A percentile compares a stretch with the other conserved stretches of the same genome.
Evolutionary conservation across 2,329 filamentous ascomycete genomes (phyloP).

Genomic region (Fusarium penzigii): DNA sequence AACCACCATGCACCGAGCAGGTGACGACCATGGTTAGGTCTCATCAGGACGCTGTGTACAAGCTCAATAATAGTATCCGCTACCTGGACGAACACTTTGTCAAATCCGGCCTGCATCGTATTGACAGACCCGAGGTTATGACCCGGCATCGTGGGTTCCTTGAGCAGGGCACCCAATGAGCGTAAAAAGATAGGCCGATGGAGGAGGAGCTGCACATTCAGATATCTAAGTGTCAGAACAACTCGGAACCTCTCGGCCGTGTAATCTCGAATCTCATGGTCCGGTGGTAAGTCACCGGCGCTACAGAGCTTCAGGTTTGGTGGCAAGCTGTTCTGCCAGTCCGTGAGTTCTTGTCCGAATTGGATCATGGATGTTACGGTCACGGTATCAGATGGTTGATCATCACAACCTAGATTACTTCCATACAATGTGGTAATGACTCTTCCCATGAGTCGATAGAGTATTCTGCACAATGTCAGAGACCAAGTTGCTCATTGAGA

Average conservation of each 20-base stretch:
- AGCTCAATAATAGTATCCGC: constrained; percentile 13
- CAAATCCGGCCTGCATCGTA: constrained; percentile 13
- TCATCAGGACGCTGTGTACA: constrained; percentile 6
- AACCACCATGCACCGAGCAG: constrained; percentile 22
- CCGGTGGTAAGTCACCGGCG: neutral
- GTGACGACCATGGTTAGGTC: constrained; percentile 3
- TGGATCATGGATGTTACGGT: constrained; percentile 11
- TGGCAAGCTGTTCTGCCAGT: constrained; percentile 11
- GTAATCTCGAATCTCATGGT: constrained; percentile 3
- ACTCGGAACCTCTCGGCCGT: constrained; percentile 38
- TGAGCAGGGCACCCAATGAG: neutral
- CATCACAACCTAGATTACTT: constrained; percentile 14
- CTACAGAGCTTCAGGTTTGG: neutral
- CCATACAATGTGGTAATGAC: constrained; percentile 14
- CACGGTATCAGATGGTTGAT: constrained; percentile 2
- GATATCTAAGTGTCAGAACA: constrained; percentile 38
- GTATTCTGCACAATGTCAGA: neutral
- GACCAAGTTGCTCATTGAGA: neutral
- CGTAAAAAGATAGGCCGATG: constrained; percentile 27
- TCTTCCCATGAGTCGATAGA: constrained; percentile 12
- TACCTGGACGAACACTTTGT: constrained; percentile 1
- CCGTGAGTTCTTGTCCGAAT: constrained; percentile 14
- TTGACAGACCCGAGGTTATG: neutral
- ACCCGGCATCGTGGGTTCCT: neutral
- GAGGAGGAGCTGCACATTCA: constrained; percentile 34